Percentiles rank a stretch among this genome's conserved stretches.
phyloP scores from a whole-genome alignment of 495 filamentous ascomycete genomes.

The Penicillium diatomitis region DNA sequence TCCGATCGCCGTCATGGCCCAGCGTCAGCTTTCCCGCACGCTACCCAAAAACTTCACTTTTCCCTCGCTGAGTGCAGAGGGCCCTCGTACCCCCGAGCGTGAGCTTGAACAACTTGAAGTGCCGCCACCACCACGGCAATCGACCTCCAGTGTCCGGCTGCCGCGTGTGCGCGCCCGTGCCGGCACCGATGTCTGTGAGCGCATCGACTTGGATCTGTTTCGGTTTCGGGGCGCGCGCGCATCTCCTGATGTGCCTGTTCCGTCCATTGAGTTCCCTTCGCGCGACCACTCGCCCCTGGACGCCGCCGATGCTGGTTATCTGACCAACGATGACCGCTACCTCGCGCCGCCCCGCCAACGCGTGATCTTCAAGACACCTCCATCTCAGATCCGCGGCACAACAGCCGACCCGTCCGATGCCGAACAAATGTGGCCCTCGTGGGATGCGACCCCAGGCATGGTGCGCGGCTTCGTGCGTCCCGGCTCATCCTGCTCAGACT shows the following conservation, averaged over 20 bases:
- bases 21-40: conserved; percentile 49
- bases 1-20: conserved; percentile 31
- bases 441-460: conserved; percentile 22
- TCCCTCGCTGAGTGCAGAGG: conserved; percentile 41
- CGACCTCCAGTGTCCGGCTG: conserved; percentile 39
- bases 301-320: conserved; percentile 11
- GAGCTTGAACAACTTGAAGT: conserved; percentile 31
- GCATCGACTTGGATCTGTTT: conserved; percentile 25
- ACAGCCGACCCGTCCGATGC: conserved; percentile 21
- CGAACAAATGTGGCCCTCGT: conserved; percentile 19
- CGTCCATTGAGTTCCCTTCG: conserved; percentile 50
- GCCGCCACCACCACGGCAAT: conserved; percentile 42
- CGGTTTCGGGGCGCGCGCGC: conserved; percentile 16
- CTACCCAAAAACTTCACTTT: conserved; percentile 59
- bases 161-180: conserved; percentile 37
- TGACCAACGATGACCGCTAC: conserved; percentile 34
- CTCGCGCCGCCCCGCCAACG: conserved; percentile 41
- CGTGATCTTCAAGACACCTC: conserved; percentile 54
- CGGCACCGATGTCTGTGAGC: conserved; percentile 34
- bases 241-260: conserved; percentile 39
- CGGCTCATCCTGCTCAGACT: conserved; percentile 55
- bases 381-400: conserved; percentile 42
- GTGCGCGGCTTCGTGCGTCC: conserved; percentile 42
- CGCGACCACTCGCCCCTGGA: conserved; percentile 12
- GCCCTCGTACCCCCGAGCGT: conserved; percentile 52